Base-by-base conservation (phyloP, 2,329 filamentous ascomycete genomes). In the Talaromyces sp. region DNA sequence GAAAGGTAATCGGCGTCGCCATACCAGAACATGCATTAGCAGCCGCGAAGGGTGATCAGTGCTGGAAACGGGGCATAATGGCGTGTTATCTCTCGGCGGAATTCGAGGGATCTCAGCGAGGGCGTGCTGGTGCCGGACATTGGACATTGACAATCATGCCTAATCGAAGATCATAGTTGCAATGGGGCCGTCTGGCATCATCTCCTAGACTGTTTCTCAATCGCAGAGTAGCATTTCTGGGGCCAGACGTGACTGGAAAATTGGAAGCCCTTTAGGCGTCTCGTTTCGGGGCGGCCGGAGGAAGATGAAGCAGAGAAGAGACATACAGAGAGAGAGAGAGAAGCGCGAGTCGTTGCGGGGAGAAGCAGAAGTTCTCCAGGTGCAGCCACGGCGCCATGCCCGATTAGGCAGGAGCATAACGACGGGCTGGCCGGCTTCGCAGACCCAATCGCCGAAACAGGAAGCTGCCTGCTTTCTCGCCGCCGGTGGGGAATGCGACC, bases 351-450 rank as follows among this genome's bases (percentile, higher is more conserved):
- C 10, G 54, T 24, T 56, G 54, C 35, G 29, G 35, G n/a, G 52
- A 56, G 53, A 43, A 31, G 17, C 19, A 46, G n/a, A 31, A 9
- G 21, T 38, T 38, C 35, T n/a, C 35, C 35, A 38, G 35, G 17
- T 38, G 26, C 21, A 26, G 24, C 10, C 2, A 24, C 10, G 14
- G 31, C 14, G 49, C 55, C 38, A 58, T 38, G 21, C 59, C 55
- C 49, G 38, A 58, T 56, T 10, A 61, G 59, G 59, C 49, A 61
- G 59, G 54, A 54, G 55, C 38, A 17, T n/a, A 49, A 21, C 6
- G 24, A 19, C 24, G 43, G 19, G 21, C n/a, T 21, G 43, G 43
- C 43, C 43, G 43, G 43, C 29, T 19, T 29, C 21, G 55, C 32
- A 32, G 38, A 6, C 35, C 17, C 35, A 38, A n/a, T 31, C 29